Percentiles rank a stretch among this genome's conserved stretches.
phyloP scores from a whole-genome alignment of 371 early-diverging fungal species.

The Dinochytrium kinnereticum region DNA sequence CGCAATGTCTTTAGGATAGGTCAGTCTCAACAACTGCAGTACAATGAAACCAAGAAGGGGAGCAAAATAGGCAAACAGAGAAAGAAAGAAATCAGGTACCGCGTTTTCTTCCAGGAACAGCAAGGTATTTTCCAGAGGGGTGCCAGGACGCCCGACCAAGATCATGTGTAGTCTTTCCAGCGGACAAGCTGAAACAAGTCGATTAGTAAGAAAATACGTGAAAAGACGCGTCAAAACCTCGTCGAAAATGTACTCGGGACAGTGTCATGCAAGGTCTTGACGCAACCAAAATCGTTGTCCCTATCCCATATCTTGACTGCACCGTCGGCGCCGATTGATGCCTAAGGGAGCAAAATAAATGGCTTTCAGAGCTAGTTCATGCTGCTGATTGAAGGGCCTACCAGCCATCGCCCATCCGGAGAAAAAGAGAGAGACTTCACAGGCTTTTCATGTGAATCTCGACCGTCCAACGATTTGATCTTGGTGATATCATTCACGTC shows the following conservation, averaged over 20 bases:
- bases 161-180: conserved; percentile 16
- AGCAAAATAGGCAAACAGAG: not conserved
- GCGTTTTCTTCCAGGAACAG: conserved; percentile 56
- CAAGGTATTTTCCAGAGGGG: conserved; percentile 59
- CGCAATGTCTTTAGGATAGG: conserved; percentile 49
- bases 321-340: conserved; percentile 19
- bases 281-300: not conserved
- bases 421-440: conserved; percentile 29
- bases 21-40: too few relatives aligned
- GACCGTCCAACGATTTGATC: not conserved
- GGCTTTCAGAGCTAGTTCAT: not conserved
- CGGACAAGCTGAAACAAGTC: not conserved
- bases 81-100: conserved; percentile 31
- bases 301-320: conserved; percentile 28
- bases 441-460: conserved; percentile 24
- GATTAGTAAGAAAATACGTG: not conserved
- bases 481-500: conserved; percentile 21
- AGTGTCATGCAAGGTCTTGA: not conserved
- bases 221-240: conserved; percentile 10
- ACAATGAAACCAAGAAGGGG: too few relatives aligned
- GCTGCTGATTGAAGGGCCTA: not conserved
- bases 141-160: conserved; percentile 61
- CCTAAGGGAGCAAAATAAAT: conserved; percentile 10
- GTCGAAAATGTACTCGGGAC: not conserved
- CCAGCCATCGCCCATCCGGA: conserved; percentile 26